phyloP scores from a whole-genome alignment of 352 stramenopile species.

The Hyphochytrium catenoides region DNA sequence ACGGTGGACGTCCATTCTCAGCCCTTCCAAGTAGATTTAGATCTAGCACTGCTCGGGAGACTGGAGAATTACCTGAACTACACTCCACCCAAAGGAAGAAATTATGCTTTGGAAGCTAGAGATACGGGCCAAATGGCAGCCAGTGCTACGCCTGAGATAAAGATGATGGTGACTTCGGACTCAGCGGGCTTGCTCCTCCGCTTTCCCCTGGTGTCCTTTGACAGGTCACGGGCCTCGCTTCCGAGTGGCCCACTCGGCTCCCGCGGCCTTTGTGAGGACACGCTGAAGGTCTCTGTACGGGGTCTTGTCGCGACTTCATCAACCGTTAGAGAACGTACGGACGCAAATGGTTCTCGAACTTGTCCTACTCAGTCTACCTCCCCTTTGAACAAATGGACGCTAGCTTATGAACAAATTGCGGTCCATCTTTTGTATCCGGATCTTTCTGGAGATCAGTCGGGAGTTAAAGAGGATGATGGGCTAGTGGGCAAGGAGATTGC shows the following conservation, averaged over 20 bases:
- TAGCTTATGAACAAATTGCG: no score
- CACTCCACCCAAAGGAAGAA: constrained; percentile 15
- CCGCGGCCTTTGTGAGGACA: constrained; percentile 50
- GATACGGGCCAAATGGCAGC: constrained; percentile 12
- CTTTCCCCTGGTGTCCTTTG: constrained; percentile 55
- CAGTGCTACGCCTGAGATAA: background rate
- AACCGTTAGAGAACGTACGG: no score
- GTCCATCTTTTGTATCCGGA: no score
- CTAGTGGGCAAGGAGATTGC: no score
- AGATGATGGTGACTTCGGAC: constrained; percentile 15
- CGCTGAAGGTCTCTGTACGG: constrained; percentile 36
- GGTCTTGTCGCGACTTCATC: no score
- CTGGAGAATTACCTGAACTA: constrained; percentile 9
- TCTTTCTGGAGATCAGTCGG: no score
- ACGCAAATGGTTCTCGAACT: no score
- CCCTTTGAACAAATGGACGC: no score
- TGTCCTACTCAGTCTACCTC: no score
- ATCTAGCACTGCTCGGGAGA: constrained; percentile 59
- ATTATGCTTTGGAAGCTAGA: constrained; percentile 28
- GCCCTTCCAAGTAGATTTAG: constrained; percentile 45
- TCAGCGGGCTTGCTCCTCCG: constrained; percentile 35
- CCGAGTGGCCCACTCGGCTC: constrained; percentile 44
- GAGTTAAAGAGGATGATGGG: no score
- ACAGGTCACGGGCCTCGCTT: no score
- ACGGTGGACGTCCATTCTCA: constrained; percentile 36